Evolutionary conservation across 164 flowering plant species (phyloP).

Genomic region (Magnolia changhungtana): DNA sequence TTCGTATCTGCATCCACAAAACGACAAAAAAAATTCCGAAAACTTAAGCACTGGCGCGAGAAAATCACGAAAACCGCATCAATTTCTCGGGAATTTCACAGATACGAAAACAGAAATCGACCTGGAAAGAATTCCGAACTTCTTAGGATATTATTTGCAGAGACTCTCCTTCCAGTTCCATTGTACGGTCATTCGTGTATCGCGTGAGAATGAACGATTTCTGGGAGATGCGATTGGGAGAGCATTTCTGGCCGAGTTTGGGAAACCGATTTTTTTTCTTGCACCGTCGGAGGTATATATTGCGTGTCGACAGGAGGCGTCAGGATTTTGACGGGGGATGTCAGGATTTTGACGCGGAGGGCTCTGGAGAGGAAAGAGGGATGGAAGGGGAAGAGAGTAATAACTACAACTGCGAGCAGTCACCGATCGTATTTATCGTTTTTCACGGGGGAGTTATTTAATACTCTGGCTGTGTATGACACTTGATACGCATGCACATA

Average conservation of each 20-base stretch:
- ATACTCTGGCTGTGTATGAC: too few species aligned
- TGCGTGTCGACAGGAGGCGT: not conserved
- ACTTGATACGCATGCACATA: too few species aligned
- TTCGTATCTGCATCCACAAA: not conserved
- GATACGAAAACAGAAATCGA: too few species aligned
- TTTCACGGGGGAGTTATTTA: slow-evolving; percentile 11
- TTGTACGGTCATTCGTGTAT: not conserved
- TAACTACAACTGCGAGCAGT: slow-evolving; percentile 12
- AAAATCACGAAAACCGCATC: not conserved
- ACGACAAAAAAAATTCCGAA: not conserved
- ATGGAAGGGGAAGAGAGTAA: not conserved
- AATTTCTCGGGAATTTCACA: too few species aligned
- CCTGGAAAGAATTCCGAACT: not conserved
- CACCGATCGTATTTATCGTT: slow-evolving; percentile 24
- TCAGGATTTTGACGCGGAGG: not conserved
- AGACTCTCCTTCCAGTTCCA: not conserved
- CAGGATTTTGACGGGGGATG: not conserved
- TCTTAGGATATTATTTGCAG: not conserved
- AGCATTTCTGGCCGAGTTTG: not conserved
- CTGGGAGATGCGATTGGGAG: not conserved
- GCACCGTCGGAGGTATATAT: not conserved
- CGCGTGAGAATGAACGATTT: not conserved
- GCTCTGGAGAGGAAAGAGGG: slow-evolving; percentile 1
- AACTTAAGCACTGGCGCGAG: not conserved
- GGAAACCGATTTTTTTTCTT: not conserved